Evolutionary conservation across 352 stramenopile species (phyloP).

Genomic region (Phytophthora ramorum): DNA sequence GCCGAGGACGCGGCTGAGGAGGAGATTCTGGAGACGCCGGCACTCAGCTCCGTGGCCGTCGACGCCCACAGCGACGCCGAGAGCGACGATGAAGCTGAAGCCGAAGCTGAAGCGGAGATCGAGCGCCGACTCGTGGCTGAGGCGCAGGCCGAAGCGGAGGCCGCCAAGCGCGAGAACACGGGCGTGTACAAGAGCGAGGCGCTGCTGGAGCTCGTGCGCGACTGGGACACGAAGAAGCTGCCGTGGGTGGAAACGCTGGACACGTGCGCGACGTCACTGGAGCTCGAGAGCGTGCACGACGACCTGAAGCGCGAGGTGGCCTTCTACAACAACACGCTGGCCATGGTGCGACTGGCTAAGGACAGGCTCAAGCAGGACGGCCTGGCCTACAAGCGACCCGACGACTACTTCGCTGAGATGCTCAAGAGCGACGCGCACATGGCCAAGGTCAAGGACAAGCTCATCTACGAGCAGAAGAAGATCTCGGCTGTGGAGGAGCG

Average conservation of each 20-base stretch:
- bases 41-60: constrained; percentile 53
- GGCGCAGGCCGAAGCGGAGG: constrained; percentile 58
- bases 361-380: constrained; percentile 65
- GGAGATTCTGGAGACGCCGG: constrained; percentile 86
- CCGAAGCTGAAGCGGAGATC: constrained; percentile 73
- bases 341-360: constrained; percentile 75
- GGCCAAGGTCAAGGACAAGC: constrained; percentile 97
- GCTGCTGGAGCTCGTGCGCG: constrained; percentile 56
- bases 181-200: constrained; percentile 83
- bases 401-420: constrained; percentile 99
- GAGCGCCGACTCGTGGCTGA: constrained; percentile 81
- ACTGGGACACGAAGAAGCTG: constrained; percentile 66
- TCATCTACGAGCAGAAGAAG: constrained; percentile 99
- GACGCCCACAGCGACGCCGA: constrained; percentile 29
- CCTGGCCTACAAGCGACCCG: constrained; percentile 93
- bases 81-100: constrained; percentile 52
- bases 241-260: constrained; percentile 86
- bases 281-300: constrained; percentile 85
- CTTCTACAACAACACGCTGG: constrained; percentile 96
- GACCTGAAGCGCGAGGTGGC: constrained; percentile 93
- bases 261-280: constrained; percentile 62
- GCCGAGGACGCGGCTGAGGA: constrained; percentile 78
- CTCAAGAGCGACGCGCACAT: constrained; percentile 98
- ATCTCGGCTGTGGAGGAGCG: constrained; percentile 98
- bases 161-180: constrained; percentile 48